A percentile compares a stretch with the other conserved stretches of the same genome.
Conservation (phyloP, 257 asterid genomes). For the Paulownia fortunei region DNA sequence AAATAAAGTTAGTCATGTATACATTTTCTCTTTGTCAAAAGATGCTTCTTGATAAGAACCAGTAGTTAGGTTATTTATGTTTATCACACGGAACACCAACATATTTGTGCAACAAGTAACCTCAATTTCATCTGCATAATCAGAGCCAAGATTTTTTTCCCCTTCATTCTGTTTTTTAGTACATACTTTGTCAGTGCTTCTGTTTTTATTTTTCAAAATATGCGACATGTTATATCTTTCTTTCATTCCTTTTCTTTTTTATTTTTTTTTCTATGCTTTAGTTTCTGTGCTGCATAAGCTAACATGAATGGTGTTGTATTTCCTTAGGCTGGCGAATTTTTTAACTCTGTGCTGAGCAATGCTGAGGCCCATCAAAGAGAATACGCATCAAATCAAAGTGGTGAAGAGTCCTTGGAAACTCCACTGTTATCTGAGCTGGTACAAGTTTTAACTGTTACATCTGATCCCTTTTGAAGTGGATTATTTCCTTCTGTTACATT, state of each 20-base stretch:
- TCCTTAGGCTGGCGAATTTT: constrained; percentile 85
- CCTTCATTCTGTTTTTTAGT: constrained; percentile 3
- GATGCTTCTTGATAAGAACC: constrained; percentile 25
- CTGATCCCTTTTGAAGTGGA: constrained; percentile 28
- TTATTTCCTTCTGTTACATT: constrained; percentile 20
- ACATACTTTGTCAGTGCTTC: background rate
- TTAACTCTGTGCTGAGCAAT: constrained; percentile 76
- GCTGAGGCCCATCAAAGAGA: constrained; percentile 88
- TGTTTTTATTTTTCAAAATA: background rate
- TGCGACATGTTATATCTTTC: no score
- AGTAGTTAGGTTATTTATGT: background rate
- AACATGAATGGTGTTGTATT: constrained; percentile 25
- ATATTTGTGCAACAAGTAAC: background rate
- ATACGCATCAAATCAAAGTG: constrained; percentile 65
- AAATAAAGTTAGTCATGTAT: background rate
- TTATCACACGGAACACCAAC: background rate
- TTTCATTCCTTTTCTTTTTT: constrained; percentile 27
- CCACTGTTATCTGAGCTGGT: constrained; percentile 85
- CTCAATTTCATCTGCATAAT: constrained; percentile 10
- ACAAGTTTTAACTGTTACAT: constrained; percentile 22
- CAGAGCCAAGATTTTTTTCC: background rate
- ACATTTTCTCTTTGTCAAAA: background rate
- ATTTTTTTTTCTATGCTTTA: background rate
- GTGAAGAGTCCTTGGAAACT: constrained; percentile 89
- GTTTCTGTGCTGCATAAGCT: constrained; percentile 29